Conservation (phyloP, 2,329 filamentous ascomycete species). For the Cercospora berteroae region DNA sequence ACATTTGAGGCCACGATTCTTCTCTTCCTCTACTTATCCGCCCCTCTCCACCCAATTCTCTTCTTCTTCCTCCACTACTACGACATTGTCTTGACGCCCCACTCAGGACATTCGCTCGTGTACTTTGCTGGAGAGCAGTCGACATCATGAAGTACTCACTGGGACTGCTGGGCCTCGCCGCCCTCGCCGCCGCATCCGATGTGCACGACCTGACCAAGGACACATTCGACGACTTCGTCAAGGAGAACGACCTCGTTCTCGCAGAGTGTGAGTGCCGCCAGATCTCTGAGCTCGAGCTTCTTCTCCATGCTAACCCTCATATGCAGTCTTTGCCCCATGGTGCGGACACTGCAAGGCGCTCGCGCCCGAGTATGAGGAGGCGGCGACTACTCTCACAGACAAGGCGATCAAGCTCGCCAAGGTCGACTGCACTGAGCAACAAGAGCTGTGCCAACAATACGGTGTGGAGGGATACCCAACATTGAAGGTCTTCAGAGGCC, state of each 20-base stretch:
- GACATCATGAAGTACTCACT: constrained; percentile 33
- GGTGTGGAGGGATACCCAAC: constrained; percentile 98
- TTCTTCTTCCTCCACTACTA: background rate
- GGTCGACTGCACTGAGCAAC: constrained; percentile 93
- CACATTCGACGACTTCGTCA: constrained; percentile 83
- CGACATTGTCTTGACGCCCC: background rate
- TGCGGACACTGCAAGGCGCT: constrained; percentile 99
- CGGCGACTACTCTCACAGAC: constrained; percentile 79
- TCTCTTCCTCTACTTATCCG: background rate
- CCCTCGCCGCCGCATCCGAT: constrained; percentile 58
- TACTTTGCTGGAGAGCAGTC: background rate
- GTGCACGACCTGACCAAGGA: constrained; percentile 82
- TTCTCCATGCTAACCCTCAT: background rate
- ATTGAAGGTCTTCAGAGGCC: constrained; percentile 96
- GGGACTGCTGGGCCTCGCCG: constrained; percentile 54
- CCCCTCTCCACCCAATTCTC: background rate
- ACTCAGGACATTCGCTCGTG: background rate
- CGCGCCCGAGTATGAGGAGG: constrained; percentile 85
- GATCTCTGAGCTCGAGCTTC: constrained; percentile 1
- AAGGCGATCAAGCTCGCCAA: constrained; percentile 83
- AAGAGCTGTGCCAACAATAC: constrained; percentile 82
- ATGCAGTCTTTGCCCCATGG: constrained; percentile 86
- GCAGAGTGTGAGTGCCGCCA: constrained; percentile 74
- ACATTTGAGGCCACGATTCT: constrained; percentile 2
- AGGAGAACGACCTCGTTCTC: constrained; percentile 81